Conservation (phyloP, 306 rosid species). For the Geum urbanum region DNA sequence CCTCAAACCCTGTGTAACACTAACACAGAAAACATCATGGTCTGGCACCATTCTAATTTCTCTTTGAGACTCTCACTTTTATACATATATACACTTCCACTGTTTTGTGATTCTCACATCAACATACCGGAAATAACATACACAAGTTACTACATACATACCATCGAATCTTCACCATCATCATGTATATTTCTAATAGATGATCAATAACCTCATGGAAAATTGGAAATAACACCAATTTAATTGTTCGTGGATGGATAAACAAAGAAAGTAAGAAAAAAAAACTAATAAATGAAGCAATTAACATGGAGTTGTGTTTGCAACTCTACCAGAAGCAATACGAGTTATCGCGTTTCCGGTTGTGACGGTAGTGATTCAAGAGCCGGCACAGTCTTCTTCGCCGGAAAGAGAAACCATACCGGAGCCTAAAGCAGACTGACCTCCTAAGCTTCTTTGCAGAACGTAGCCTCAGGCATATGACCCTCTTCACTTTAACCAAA, state of each 20-base stretch:
- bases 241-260: not conserved
- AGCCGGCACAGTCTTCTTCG: constrained; percentile 55
- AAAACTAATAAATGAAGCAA: not conserved
- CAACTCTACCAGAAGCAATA: constrained; percentile 42
- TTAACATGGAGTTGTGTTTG: not conserved
- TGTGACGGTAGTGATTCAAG: constrained; percentile 18
- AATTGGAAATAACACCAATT: not conserved
- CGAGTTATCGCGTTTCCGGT: constrained; percentile 22
- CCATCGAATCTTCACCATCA: constrained; percentile 11
- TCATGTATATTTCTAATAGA: not conserved
- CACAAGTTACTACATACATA: not conserved
- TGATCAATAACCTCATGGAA: not conserved
- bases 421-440: constrained; percentile 41
- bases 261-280: not conserved
- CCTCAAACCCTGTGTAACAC: constrained; percentile 19
- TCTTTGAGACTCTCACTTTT: constrained; percentile 34
- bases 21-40: constrained; percentile 16
- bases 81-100: not conserved
- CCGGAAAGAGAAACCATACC: constrained; percentile 47
- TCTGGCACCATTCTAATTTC: constrained; percentile 10
- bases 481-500: constrained; percentile 48
- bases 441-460: constrained; percentile 37
- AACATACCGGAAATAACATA: not conserved
- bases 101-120: constrained; percentile 10
- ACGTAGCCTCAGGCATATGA: constrained; percentile 43